These are phyloP conservation scores for Venturia nashicola DNA, from an alignment of 2,329 filamentous ascomycete genomes.

Conservation along the genomic window DNA sequence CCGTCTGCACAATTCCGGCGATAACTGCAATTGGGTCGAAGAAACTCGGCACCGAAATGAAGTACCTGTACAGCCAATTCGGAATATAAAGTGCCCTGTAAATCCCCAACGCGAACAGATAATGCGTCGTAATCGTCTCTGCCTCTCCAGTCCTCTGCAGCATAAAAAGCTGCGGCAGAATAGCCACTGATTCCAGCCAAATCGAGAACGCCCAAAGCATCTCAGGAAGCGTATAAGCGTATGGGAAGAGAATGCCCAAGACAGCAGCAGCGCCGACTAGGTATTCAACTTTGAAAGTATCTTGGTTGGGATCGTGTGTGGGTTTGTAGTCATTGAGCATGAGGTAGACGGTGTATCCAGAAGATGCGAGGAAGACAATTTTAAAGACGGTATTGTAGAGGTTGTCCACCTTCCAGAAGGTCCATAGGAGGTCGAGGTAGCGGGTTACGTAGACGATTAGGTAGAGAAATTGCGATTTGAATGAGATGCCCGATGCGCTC, in stretches of 20 bases:
- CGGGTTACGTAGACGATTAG: conserved; percentile 86
- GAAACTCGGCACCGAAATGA: conserved; percentile 53
- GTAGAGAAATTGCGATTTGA: conserved; percentile 96
- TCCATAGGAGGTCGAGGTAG: conserved; percentile 85
- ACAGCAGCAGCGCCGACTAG: conserved; percentile 69
- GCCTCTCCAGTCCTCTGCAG: conserved; percentile 94
- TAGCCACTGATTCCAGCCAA: conserved; percentile 94
- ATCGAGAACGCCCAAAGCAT: conserved; percentile 97
- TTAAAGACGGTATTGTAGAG: conserved; percentile 94
- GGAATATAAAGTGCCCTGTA: conserved; percentile 96
- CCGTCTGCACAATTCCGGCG: conserved; percentile 83
- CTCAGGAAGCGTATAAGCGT: conserved; percentile 67
- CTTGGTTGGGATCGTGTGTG: conserved; percentile 90
- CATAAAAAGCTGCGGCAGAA: conserved; percentile 96
- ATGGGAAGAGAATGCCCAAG: conserved; percentile 72
- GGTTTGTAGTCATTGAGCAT: conserved; percentile 98
- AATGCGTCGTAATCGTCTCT: conserved; percentile 98
- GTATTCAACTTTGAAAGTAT: conserved; percentile 96
- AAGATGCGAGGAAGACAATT: conserved; percentile 80
- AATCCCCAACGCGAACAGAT: conserved; percentile 81
- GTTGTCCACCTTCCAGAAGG: conserved; percentile 52
- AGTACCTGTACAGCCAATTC: conserved; percentile 93
- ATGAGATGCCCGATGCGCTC: conserved; percentile 96
- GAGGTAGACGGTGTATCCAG: conserved; percentile 90
- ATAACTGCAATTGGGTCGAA: conserved; percentile 80